Evolutionary conservation across 1,139 yeast genomes (phyloP).

Genomic region (Citeromyces siamensis): DNA sequence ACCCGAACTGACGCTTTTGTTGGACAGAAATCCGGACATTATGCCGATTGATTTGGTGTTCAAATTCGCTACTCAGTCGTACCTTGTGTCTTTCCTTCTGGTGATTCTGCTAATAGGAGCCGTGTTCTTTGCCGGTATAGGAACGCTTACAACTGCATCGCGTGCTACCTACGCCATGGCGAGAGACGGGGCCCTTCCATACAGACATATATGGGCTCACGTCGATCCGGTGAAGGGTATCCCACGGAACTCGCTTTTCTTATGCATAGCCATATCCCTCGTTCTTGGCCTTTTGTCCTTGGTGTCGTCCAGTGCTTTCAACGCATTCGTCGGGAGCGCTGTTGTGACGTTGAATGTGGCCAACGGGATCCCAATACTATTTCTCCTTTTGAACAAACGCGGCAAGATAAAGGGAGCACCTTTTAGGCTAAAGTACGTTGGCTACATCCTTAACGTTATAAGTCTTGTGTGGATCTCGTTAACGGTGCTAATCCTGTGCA

Average conservation of each 20-base stretch:
- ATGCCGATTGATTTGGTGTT: slow-evolving; percentile 46
- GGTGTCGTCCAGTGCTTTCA: slow-evolving; percentile 64
- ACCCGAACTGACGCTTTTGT: slow-evolving; percentile 44
- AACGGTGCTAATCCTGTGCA: slow-evolving; percentile 51
- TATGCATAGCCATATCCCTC: slow-evolving; percentile 57
- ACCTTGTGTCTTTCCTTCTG: slow-evolving; percentile 52
- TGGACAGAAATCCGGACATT: slow-evolving; percentile 51
- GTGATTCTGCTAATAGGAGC: slow-evolving; percentile 61
- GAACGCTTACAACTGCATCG: slow-evolving; percentile 75
- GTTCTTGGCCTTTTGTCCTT: slow-evolving; percentile 52
- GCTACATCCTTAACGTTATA: slow-evolving; percentile 49
- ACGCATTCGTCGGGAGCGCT: slow-evolving; percentile 82
- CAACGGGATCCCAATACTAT: slow-evolving; percentile 62
- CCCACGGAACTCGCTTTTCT: slow-evolving; percentile 60
- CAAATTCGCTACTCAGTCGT: slow-evolving; percentile 57
- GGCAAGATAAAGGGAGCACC: slow-evolving; percentile 58
- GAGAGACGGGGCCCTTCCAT: slow-evolving; percentile 81
- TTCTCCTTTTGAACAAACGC: slow-evolving; percentile 50
- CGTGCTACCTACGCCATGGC: slow-evolving; percentile 82
- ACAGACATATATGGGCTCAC: slow-evolving; percentile 47
- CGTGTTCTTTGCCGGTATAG: slow-evolving; percentile 65
- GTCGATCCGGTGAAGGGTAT: slow-evolving; percentile 45
- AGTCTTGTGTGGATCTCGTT: slow-evolving; percentile 51
- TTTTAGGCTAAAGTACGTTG: slow-evolving; percentile 51
- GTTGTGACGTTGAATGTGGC: slow-evolving; percentile 69